phyloP scores from a whole-genome alignment of 2,329 filamentous ascomycete species.

The Diaporthe citriasiana region DNA sequence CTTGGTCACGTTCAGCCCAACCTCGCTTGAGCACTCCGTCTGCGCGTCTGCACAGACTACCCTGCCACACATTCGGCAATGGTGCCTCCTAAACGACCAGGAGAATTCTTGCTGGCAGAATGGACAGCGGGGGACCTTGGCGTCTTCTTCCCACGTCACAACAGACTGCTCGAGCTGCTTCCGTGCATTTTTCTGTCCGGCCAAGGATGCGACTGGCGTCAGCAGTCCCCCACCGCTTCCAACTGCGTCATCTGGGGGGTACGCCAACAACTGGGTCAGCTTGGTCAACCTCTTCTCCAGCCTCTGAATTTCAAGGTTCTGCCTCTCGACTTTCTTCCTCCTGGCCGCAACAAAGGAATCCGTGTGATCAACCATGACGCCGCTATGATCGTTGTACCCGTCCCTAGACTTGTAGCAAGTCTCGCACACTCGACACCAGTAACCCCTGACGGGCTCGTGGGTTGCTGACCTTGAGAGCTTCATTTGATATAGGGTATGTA shows the following conservation, averaged over 20 bases:
- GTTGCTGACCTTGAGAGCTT: constrained; percentile 90
- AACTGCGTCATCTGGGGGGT: constrained; percentile 76
- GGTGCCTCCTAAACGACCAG: constrained; percentile 93
- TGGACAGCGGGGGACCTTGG: constrained; percentile 83
- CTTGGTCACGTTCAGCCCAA: constrained; percentile 79
- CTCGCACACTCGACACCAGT: constrained; percentile 96
- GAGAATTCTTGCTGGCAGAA: constrained; percentile 97
- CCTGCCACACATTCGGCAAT: constrained; percentile 92
- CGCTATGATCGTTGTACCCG: constrained; percentile 92
- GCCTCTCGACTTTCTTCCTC: constrained; percentile 83
- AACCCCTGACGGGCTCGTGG: constrained; percentile 89
- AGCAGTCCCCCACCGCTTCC: constrained; percentile 64
- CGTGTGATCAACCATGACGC: constrained; percentile 79
- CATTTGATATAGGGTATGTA: constrained; percentile 99
- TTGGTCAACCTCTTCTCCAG: constrained; percentile 94
- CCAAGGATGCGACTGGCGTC: constrained; percentile 71
- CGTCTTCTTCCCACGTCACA: constrained; percentile 95
- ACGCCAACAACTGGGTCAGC: constrained; percentile 85
- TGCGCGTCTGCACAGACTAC: constrained; percentile 91
- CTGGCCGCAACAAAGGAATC: constrained; percentile 78
- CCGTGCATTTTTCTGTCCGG: constrained; percentile 80
- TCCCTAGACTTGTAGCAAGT: constrained; percentile 99
- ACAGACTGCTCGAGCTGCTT: constrained; percentile 91
- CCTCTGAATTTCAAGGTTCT: constrained; percentile 88
- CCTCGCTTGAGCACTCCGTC: constrained; percentile 87